Evolutionary conservation across 176 grass and related monocot genomes (phyloP).

Genomic region (Luzula sylvatica): DNA sequence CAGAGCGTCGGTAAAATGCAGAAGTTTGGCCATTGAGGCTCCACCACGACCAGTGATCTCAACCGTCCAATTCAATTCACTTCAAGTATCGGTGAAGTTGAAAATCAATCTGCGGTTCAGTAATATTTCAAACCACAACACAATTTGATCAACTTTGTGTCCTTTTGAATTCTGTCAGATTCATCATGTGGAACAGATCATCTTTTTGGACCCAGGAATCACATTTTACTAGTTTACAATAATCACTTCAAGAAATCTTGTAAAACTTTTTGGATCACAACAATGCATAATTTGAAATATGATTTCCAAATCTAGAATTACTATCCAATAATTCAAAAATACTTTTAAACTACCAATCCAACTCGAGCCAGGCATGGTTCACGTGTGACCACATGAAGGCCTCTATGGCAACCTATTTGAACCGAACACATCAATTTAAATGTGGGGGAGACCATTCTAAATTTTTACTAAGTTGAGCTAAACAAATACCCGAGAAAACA

Average conservation of each 20-base stretch:
- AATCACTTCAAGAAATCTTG: no score
- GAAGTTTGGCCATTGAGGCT: not conserved
- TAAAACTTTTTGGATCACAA: no score
- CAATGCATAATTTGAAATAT: no score
- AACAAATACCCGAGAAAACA: slow-evolving; percentile 13
- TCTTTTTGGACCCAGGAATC: no score
- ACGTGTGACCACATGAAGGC: slow-evolving; percentile 8
- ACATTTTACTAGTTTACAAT: no score
- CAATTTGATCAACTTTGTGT: not conserved
- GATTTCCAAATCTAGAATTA: no score
- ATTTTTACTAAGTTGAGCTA: slow-evolving; percentile 20
- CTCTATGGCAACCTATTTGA: slow-evolving; percentile 17
- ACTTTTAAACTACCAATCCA: no score
- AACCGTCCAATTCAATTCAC: slow-evolving; percentile 4
- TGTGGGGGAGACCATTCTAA: not conserved
- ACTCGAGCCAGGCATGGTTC: no score
- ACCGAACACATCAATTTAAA: not conserved
- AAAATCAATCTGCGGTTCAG: slow-evolving; percentile 8
- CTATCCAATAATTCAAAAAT: no score
- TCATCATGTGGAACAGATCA: slow-evolving; percentile 13
- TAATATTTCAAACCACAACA: not conserved
- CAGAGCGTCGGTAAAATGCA: slow-evolving; percentile 11
- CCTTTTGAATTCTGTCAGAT: no score
- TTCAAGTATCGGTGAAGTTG: slow-evolving; percentile 14
- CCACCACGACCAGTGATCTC: not conserved